phyloP scores from a whole-genome alignment of 1,284 basidiomycete species.

The Chalciporus sp. region DNA sequence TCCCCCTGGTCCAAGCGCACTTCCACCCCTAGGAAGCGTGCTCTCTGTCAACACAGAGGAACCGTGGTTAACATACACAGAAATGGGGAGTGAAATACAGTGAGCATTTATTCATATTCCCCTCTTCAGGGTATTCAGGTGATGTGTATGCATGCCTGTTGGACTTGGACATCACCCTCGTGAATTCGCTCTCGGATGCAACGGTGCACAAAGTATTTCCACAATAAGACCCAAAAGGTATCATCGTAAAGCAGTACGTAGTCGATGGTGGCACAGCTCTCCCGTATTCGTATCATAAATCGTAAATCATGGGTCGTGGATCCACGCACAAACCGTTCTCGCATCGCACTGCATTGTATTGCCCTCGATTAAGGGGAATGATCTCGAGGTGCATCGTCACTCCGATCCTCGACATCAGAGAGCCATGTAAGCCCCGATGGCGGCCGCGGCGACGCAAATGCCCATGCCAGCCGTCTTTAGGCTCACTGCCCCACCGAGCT shows the following conservation, averaged over 20 bases:
- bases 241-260: too few species aligned
- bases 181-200: conserved; percentile 12
- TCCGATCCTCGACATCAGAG: neutral
- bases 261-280: too few species aligned
- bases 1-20: too few species aligned
- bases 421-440: neutral
- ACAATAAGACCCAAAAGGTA: too few species aligned
- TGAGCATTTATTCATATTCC: conserved; percentile 22
- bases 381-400: too few species aligned
- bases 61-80: too few species aligned
- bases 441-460: neutral
- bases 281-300: neutral
- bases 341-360: neutral
- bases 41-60: too few species aligned
- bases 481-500: neutral
- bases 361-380: too few species aligned
- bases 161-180: conserved; percentile 4
- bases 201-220: conserved; percentile 26
- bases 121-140: too few species aligned
- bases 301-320: neutral
- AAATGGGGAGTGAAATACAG: too few species aligned
- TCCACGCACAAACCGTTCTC: neutral
- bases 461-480: neutral
- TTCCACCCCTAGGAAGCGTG: conserved; percentile 25
- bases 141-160: too few species aligned